Conservation (phyloP, 306 rosid genomes). For the Hippophae gyantsensis region DNA sequence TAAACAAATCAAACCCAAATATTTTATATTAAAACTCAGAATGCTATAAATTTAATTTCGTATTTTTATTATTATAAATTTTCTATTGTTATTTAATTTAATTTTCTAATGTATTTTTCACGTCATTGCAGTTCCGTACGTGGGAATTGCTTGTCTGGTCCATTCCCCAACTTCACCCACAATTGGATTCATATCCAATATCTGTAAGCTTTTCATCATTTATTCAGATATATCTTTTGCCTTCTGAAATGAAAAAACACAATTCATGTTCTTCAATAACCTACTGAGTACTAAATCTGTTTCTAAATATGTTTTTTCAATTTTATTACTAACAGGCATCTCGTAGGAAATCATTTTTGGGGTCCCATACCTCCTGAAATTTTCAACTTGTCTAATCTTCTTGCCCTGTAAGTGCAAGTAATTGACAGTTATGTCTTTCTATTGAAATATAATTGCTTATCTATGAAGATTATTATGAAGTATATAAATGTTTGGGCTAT, state of each 20-base stretch:
- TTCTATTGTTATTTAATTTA: no score
- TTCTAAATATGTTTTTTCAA: neutral
- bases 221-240: no score
- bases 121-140: neutral
- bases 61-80: no score
- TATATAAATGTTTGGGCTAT: no score
- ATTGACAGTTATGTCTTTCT: no score
- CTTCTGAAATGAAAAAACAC: neutral
- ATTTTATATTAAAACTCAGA: no score
- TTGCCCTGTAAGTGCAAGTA: neutral
- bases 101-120: no score
- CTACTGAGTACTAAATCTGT: neutral
- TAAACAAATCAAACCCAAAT: no score
- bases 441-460: no score
- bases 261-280: neutral
- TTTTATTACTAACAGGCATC: neutral
- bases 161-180: neutral
- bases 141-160: constrained; percentile 1
- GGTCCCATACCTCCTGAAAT: neutral
- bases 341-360: neutral
- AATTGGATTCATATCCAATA: neutral
- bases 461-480: no score
- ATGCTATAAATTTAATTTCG: no score
- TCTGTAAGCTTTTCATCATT: neutral
- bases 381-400: neutral